Evolutionary conservation across 1,284 basidiomycete genomes (phyloP).

Genomic region (Fomes fomentarius): DNA sequence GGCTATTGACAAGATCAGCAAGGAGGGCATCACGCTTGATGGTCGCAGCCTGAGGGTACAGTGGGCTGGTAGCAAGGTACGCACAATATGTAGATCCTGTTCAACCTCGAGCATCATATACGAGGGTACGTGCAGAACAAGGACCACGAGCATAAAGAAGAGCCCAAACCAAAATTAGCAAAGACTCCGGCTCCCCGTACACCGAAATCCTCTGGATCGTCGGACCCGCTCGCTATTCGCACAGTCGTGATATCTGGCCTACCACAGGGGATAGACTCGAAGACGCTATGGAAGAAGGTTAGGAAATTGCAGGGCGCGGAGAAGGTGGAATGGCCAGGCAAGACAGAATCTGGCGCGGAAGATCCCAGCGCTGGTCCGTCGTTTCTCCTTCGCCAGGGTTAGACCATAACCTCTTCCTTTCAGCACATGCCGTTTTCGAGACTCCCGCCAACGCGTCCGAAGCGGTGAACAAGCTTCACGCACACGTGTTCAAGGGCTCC

Average conservation of each 20-base stretch:
- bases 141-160: slow-evolving; percentile 37
- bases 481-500: slow-evolving; percentile 91
- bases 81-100: slow-evolving; percentile 18
- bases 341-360: slow-evolving; percentile 47
- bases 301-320: slow-evolving; percentile 77
- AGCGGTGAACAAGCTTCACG: slow-evolving; percentile 85
- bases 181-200: slow-evolving; percentile 35
- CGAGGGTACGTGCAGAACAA: slow-evolving; percentile 24
- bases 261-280: slow-evolving; percentile 69
- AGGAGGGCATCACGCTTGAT: slow-evolving; percentile 59
- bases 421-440: slow-evolving; percentile 80
- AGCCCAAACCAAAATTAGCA: slow-evolving; percentile 40
- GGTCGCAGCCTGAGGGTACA: slow-evolving; percentile 75
- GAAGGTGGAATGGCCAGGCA: slow-evolving; percentile 71
- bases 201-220: slow-evolving; percentile 39
- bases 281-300: slow-evolving; percentile 87
- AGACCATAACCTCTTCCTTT: not conserved
- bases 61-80: slow-evolving; percentile 82
- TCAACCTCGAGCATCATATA: not conserved
- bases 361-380: slow-evolving; percentile 40
- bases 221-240: slow-evolving; percentile 79
- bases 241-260: slow-evolving; percentile 83
- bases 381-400: not conserved
- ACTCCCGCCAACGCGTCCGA: slow-evolving; percentile 74
- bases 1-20: slow-evolving; percentile 64